Conservation (phyloP, 2,329 filamentous ascomycete genomes). For the Trichoderma harzianum region DNA sequence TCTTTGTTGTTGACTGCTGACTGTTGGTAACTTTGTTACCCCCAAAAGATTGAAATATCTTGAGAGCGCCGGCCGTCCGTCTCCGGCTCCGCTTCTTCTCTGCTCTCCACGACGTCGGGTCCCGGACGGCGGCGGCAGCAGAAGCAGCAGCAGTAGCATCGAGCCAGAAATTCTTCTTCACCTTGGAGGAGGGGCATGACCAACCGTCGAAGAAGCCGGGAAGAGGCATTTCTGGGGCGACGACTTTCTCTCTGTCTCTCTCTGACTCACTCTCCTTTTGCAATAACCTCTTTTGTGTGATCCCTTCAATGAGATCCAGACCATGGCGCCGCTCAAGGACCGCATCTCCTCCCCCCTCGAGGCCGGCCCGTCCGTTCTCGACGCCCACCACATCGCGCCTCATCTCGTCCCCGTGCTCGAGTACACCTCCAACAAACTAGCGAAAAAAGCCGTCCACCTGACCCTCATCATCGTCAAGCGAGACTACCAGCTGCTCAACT, state of each 20-base stretch:
- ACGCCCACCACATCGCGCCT: slow-evolving; percentile 55
- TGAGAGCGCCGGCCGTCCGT: background rate
- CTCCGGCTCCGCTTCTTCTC: background rate
- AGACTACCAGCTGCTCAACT: slow-evolving; percentile 52
- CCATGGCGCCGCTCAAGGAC: slow-evolving; percentile 41
- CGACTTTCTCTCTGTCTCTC: background rate
- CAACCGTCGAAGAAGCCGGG: background rate
- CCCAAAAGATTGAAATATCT: slow-evolving; percentile 1
- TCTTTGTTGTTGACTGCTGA: background rate
- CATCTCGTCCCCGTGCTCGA: slow-evolving; percentile 54
- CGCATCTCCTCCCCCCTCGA: slow-evolving; percentile 62
- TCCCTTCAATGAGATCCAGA: background rate
- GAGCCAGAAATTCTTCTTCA: background rate
- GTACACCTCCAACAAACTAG: slow-evolving; percentile 54
- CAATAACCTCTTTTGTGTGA: background rate
- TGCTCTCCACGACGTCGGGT: slow-evolving; percentile 15
- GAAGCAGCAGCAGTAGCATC: background rate
- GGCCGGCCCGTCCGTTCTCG: slow-evolving; percentile 58
- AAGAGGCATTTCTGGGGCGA: slow-evolving; percentile 3
- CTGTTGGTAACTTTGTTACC: background rate
- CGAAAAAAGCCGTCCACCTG: slow-evolving; percentile 53
- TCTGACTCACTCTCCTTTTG: background rate
- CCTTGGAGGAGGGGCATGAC: background rate
- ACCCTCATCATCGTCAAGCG: slow-evolving; percentile 56
- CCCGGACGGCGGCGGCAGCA: slow-evolving; percentile 16